Base-by-base conservation (phyloP, 495 filamentous ascomycete genomes). In the Aspergillus baeticus region DNA sequence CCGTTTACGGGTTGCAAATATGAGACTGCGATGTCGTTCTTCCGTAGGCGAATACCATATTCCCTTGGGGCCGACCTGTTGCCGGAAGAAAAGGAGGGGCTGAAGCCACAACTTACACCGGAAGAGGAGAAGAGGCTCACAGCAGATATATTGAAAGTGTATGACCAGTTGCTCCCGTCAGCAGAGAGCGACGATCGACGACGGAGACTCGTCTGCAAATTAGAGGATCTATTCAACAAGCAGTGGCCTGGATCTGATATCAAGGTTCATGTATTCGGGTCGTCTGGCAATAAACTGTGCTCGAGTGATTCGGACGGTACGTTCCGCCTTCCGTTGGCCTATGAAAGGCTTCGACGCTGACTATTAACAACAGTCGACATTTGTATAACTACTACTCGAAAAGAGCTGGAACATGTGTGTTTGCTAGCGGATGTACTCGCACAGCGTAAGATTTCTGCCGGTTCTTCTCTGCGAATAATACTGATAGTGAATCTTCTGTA, bases 281-380 rank as follows among this genome's bases (percentile, higher is more conserved):
- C 95, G 5, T 96, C 95, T 36, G 94, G 94, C 47, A 98, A 98
- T 67, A 79, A 95, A 63, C 79, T 98, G 35, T 96, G 91, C 68
- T 96, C 95, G 15, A 93, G 90, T 74, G 92, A 98, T 65, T 98
- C 95, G 50, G 94, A 98, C 76, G 91, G 92, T 97, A 74, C 61
- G 84, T 82, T 17, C 34, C 22, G 5, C 29, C 7, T 33, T 36
- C 1, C 5, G 6, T 20, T 8, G 14, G 14, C 2, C 2, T 23
- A 29, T 23, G 14, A 35, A 17, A 22, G 23, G 23, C 29, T 23
- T 1, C 36, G 17, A 20, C 41, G 47, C 65, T 76, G 52, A 76
- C 60, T 44, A 29, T n/a, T 45, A 47, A 29, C 8, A 10, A 33
- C 57, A 97, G 93, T 98, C 68, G 94, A 98, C 69, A 92, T 98